phyloP scores from a whole-genome alignment of 768 basidiomycete species.

The Galerina marginata region DNA sequence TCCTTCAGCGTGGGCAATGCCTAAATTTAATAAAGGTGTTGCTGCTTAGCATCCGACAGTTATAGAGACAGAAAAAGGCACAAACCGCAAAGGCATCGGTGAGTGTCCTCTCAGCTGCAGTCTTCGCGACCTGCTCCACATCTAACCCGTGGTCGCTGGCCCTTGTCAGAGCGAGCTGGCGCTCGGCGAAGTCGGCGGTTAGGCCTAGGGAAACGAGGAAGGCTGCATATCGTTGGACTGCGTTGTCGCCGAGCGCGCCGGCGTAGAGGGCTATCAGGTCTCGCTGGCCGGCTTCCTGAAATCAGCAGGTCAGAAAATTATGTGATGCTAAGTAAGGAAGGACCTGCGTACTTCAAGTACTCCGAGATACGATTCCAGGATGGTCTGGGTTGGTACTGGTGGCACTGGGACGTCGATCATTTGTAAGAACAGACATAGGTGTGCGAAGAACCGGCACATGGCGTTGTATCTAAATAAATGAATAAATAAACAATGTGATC shows the following conservation, averaged over 20 bases:
- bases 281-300: conserved; percentile 74
- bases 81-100: conserved; percentile 70
- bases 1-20: conserved; percentile 59
- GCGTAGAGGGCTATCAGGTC: conserved; percentile 95
- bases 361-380: conserved; percentile 87
- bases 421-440: conserved; percentile 87
- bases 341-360: conserved; percentile 72
- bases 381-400: conserved; percentile 74
- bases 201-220: conserved; percentile 84
- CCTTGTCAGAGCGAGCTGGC: conserved; percentile 70
- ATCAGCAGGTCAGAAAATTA: not conserved
- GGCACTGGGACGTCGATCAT: conserved; percentile 81
- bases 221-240: conserved; percentile 88
- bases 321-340: not conserved
- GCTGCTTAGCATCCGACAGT: conserved; percentile 5
- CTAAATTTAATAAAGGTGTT: conserved; percentile 33
- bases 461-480: conserved; percentile 57
- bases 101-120: conserved; percentile 79
- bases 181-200: conserved; percentile 63
- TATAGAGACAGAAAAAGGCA: conserved; percentile 1
- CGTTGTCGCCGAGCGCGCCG: conserved; percentile 86
- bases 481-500: not conserved
- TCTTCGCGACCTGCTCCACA: conserved; percentile 76
- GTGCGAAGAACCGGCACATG: conserved; percentile 90
- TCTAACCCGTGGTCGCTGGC: conserved; percentile 88